These are phyloP conservation scores for Fistulinella staudtii DNA, from an alignment of 1,284 basidiomycete genomes.

Conservation along the genomic window DNA sequence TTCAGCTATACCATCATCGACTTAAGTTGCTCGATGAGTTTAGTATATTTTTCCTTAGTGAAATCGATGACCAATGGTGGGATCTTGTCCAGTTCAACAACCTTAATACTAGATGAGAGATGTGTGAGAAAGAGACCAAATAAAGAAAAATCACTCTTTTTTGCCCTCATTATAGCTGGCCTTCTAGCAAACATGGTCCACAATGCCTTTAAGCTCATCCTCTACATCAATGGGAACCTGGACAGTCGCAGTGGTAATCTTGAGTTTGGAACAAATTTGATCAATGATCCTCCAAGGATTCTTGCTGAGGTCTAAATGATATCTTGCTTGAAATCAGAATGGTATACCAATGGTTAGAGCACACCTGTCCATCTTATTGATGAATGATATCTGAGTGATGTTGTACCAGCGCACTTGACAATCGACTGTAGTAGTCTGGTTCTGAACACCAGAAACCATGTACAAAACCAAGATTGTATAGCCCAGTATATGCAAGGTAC, in stretches of 20 bases:
- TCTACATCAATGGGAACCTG: conserved; percentile 96
- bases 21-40: conserved; percentile 94
- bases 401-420: conserved; percentile 97
- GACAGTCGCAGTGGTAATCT: conserved; percentile 92
- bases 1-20: conserved; percentile 94
- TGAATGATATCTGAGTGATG: conserved; percentile 93
- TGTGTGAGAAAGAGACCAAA: conserved; percentile 1
- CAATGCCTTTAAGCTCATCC: conserved; percentile 83
- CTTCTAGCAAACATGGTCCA: conserved; percentile 95
- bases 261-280: conserved; percentile 90
- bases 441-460: conserved; percentile 94
- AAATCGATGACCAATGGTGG: conserved; percentile 71
- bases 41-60: conserved; percentile 79
- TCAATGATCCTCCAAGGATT: conserved; percentile 95
- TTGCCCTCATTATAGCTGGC: conserved; percentile 92
- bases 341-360: conserved; percentile 3
- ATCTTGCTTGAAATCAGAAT: conserved; percentile 1
- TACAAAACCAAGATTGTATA: conserved; percentile 96
- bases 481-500: conserved; percentile 93
- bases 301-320: conserved; percentile 75
- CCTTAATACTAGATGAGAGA: conserved; percentile 54
- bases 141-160: conserved; percentile 72
- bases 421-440: conserved; percentile 99
- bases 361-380: conserved; percentile 99
- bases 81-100: conserved; percentile 88